Percentiles rank a stretch among this genome's conserved stretches.
phyloP scores from a whole-genome alignment of 164 flowering plant genomes.

The Annona cherimola region DNA sequence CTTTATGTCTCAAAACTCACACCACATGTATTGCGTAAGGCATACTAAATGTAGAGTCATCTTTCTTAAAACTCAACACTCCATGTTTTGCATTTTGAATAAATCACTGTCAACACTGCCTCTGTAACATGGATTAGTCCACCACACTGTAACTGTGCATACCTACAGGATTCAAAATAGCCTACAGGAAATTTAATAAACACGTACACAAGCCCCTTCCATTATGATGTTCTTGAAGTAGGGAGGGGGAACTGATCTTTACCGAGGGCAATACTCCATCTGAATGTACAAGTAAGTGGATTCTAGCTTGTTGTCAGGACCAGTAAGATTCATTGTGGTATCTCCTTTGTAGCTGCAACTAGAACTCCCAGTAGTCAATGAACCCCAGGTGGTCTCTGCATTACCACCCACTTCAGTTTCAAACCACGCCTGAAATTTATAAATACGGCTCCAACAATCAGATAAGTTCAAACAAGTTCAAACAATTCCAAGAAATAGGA shows the following conservation, averaged over 20 bases:
- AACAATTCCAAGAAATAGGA: background rate
- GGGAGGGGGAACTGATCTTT: background rate
- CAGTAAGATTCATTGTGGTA: slow-evolving; percentile 40
- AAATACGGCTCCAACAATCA: background rate
- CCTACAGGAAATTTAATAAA: too few species aligned
- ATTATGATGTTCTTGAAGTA: background rate
- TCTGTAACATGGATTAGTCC: too few species aligned
- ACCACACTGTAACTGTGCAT: too few species aligned
- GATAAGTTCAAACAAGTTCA: background rate
- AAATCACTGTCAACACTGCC: too few species aligned
- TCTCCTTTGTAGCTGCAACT: slow-evolving; percentile 44
- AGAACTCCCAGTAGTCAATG: slow-evolving; percentile 52
- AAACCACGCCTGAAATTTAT: slow-evolving; percentile 77
- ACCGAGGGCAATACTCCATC: slow-evolving; percentile 99
- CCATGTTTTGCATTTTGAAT: too few species aligned
- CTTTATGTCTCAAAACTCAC: too few species aligned
- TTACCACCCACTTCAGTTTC: slow-evolving; percentile 65
- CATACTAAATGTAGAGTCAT: too few species aligned
- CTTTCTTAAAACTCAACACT: too few species aligned
- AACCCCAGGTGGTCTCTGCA: slow-evolving; percentile 52
- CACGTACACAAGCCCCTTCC: too few species aligned
- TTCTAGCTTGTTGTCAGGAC: slow-evolving; percentile 52
- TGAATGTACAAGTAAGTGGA: slow-evolving; percentile 91
- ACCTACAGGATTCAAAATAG: too few species aligned
- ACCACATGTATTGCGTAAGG: too few species aligned